These are phyloP conservation scores for Aspergillus tamarii DNA, from an alignment of 2,329 filamentous ascomycete species.

Conservation along the genomic window DNA sequence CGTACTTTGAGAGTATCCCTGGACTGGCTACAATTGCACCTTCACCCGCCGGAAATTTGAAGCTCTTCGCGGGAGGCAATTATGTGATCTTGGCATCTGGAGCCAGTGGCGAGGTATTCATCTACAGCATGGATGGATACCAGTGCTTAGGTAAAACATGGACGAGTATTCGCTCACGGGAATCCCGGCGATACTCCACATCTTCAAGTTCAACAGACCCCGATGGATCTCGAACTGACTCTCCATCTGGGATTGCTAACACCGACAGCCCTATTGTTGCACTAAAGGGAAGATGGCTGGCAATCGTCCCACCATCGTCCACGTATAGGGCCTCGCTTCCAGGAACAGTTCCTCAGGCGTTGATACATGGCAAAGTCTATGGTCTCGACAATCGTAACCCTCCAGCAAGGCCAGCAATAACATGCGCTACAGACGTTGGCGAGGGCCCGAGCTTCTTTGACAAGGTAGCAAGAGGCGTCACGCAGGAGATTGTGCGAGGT, in stretches of 20 bases:
- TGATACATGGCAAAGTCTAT: constrained; percentile 40
- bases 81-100: constrained; percentile 78
- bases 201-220: constrained; percentile 51
- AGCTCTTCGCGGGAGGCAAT: constrained; percentile 71
- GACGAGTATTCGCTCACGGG: constrained; percentile 73
- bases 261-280: constrained; percentile 46
- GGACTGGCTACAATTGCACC: constrained; percentile 70
- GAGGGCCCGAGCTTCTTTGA: constrained; percentile 52
- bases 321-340: constrained; percentile 44
- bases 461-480: constrained; percentile 52
- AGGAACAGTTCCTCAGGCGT: constrained; percentile 41
- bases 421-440: constrained; percentile 50
- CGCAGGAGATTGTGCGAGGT: constrained; percentile 52
- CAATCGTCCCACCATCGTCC: constrained; percentile 47
- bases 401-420: constrained; percentile 45
- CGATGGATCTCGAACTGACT: constrained; percentile 46
- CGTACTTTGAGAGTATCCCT: constrained; percentile 59
- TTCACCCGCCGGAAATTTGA: constrained; percentile 71
- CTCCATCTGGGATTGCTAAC: constrained; percentile 31
- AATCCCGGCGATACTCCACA: constrained; percentile 48
- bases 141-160: constrained; percentile 85
- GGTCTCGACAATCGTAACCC: constrained; percentile 48
- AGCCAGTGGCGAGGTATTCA: constrained; percentile 81
- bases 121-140: constrained; percentile 63
- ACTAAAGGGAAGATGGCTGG: constrained; percentile 51